Evolutionary conservation across 345 rosid species (phyloP).

Genomic region (Ailanthus altissimus): DNA sequence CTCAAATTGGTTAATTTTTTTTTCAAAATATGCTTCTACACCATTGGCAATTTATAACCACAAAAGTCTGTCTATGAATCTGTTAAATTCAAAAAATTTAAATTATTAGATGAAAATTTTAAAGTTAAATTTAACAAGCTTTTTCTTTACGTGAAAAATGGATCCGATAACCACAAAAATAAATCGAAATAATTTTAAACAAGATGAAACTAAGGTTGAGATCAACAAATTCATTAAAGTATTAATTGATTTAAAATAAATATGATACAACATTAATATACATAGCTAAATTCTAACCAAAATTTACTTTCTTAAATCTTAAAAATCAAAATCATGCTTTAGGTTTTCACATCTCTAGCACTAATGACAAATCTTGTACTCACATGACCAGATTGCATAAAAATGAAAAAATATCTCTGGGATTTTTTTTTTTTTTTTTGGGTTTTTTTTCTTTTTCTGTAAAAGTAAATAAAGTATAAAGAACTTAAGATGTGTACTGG

Average conservation of each 20-base stretch:
- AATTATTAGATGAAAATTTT: not conserved
- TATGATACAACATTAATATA: too few species aligned
- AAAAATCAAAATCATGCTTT: too few species aligned
- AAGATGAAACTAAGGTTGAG: too few species aligned
- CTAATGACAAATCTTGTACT: not conserved
- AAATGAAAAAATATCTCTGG: too few species aligned
- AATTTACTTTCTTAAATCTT: too few species aligned
- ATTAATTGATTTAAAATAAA: too few species aligned
- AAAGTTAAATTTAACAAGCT: not conserved
- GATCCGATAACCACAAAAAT: too few species aligned
- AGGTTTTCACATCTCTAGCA: too few species aligned
- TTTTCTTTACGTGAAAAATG: not conserved
- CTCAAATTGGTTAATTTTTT: not conserved
- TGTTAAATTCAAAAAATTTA: not conserved
- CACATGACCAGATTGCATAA: not conserved
- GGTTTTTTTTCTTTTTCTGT: too few species aligned
- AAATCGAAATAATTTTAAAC: too few species aligned
- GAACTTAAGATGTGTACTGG: conserved; percentile 4
- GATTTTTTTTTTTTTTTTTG: not conserved
- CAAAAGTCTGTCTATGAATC: not conserved
- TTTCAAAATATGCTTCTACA: not conserved
- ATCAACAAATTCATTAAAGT: too few species aligned
- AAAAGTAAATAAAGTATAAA: not conserved
- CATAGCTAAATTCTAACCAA: too few species aligned
- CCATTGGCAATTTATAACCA: not conserved